phyloP scores from a whole-genome alignment of 192 early-diverging fungal genomes.

The Coemansia sp. region DNA sequence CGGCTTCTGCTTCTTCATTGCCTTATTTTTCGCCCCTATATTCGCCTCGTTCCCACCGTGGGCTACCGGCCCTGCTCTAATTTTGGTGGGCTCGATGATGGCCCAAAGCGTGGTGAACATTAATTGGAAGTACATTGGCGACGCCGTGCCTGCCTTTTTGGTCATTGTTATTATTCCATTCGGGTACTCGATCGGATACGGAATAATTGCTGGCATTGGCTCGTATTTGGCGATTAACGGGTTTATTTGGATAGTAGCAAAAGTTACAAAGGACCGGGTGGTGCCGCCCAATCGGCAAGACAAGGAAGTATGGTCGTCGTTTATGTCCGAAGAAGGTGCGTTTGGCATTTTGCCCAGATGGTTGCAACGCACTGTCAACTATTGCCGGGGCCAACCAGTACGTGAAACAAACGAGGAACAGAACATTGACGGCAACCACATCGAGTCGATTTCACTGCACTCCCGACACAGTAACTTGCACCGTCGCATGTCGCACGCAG shows the following conservation, averaged over 20 bases:
- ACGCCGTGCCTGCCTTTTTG: conserved; percentile 75
- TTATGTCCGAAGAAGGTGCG: background rate
- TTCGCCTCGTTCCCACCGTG: conserved; percentile 83
- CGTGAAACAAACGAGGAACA: too few relatives aligned
- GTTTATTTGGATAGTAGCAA: too few relatives aligned
- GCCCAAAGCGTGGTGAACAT: conserved; percentile 63
- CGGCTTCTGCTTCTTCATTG: conserved; percentile 71
- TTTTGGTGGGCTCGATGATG: conserved; percentile 82
- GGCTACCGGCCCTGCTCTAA: conserved; percentile 80
- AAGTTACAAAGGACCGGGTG: too few relatives aligned
- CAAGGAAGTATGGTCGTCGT: conserved; percentile 2
- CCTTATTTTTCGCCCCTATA: conserved; percentile 81
- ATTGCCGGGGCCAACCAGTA: too few relatives aligned
- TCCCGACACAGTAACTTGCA: too few relatives aligned
- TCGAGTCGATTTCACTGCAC: too few relatives aligned
- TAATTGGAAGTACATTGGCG: conserved; percentile 79
- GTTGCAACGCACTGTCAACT: too few relatives aligned
- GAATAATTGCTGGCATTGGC: conserved; percentile 71
- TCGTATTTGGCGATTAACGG: conserved; percentile 29
- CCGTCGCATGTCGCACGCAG: too few relatives aligned
- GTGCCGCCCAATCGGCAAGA: background rate
- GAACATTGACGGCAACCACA: too few relatives aligned
- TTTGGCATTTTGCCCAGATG: background rate
- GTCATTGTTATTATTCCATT: conserved; percentile 78
- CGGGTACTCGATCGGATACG: conserved; percentile 80